Evolutionary conservation across 192 early-diverging fungal species (phyloP), one percentile per base, ranked within the genome.

Genomic region (Coemansia sp.): DNA sequence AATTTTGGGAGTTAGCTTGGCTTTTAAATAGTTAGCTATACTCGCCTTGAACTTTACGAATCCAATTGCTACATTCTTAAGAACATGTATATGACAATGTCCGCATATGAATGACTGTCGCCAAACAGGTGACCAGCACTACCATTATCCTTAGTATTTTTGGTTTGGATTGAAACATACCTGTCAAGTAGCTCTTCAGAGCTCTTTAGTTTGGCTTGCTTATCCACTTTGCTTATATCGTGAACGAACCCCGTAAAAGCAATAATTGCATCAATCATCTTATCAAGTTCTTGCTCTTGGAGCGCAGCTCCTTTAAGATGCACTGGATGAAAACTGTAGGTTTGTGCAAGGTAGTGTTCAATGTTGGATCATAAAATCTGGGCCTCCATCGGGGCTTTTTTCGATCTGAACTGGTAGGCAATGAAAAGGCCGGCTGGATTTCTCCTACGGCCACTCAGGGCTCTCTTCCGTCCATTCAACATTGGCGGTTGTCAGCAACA

Each of bases 61-160:
- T 4, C 31, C 51, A 22, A 53, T n/a, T 1, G 64, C 51, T 12
- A 69, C 44, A 30, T 68, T 50, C 47, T 62, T 71, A 62, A 74
- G 28, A 71, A 58, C 16, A 24, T 51, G 38, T 75, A 81, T 10
- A 49, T 21, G 16, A 61, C 58, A 19, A 82, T 58, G 54, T 87
- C 86, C 0, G 71, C 62, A 9, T 77, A 65, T 1, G 82, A 80
- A 7, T 76, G 49, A 51, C 66, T 65, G 62, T 79, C 55, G 19
- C 85, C 85, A 38, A 82, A 59, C 22, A 71, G 74, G 54, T 75
- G 75, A 1, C 86, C 86, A 23, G 73, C 85, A 49, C 59, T 61
- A 25, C 84, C 86, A 54, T 88, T 86, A 26, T 79, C 61, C 41
- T 54, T 54, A 30, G 85, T 60, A 7, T 72, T 31, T 44, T 61